A percentile compares a stretch with the other conserved stretches of the same genome.
phyloP scores from a whole-genome alignment of 75 land plant genomes.

The Sequoiadendron giganteum region DNA sequence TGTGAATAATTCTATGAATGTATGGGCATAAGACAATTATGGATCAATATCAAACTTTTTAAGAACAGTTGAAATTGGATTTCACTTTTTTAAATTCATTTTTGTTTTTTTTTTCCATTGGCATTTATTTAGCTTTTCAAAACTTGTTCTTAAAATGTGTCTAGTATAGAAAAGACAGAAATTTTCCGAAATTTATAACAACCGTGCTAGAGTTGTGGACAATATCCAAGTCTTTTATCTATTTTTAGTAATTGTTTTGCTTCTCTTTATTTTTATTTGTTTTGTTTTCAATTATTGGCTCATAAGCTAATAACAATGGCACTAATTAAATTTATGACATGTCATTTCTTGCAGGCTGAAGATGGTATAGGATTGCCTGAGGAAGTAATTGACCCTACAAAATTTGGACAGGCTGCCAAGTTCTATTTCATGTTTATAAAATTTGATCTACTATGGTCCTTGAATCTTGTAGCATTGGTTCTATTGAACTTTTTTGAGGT shows the following conservation, averaged over 20 bases:
- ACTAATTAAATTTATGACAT: background rate
- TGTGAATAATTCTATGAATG: background rate
- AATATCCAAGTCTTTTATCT: background rate
- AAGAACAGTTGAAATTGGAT: background rate
- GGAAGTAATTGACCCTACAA: slow-evolving; percentile 62
- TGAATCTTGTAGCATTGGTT: slow-evolving; percentile 70
- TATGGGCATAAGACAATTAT: background rate
- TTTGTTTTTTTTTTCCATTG: background rate
- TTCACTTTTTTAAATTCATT: background rate
- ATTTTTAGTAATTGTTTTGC: background rate
- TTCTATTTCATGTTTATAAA: slow-evolving; percentile 65
- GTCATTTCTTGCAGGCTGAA: slow-evolving; percentile 66
- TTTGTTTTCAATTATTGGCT: background rate
- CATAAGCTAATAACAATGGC: background rate
- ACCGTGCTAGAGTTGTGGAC: background rate
- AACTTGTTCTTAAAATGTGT: background rate
- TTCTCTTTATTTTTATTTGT: background rate
- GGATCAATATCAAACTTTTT: background rate
- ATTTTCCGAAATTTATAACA: background rate
- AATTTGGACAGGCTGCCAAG: slow-evolving; percentile 52
- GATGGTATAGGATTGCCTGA: slow-evolving; percentile 86
- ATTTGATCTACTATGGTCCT: slow-evolving; percentile 65
- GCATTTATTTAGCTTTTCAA: background rate
- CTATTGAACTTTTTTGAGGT: slow-evolving; percentile 87
- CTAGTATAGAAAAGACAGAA: background rate